Evolutionary conservation across 2,329 filamentous ascomycete genomes (phyloP), one percentile per base, ranked within the genome.

Genomic region (Neofusicoccum sp.): DNA sequence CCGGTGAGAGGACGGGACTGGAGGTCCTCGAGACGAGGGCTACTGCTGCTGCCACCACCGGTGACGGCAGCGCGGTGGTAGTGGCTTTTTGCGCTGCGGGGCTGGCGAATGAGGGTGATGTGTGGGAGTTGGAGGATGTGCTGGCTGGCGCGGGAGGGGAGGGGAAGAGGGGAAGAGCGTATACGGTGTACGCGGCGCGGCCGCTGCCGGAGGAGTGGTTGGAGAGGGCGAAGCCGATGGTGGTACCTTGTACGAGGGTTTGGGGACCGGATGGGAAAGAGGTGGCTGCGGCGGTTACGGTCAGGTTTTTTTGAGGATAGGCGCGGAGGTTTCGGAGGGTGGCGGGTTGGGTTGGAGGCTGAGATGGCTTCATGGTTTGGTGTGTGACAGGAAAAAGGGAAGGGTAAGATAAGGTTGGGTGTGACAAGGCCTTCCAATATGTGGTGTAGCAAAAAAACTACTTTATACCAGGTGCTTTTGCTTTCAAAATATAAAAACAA

Each of bases 11-110:
- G 31, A 56, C 43, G 16, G 52, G 39, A 5, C 52, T 37, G 66
- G 14, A 66, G 68, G 62, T 66, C 62, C 39, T 70, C 69, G 28
- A 70, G 28, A 49, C 56, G 34, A 58, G 11, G 31, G 22, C 14
- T 9, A 43, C 49, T 3, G 41, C 7, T 1, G 49, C 37, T 4
- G 33, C 34, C 4, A 28, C 34, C 4, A 28, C 5, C 8, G 2
- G 45, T 29, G 22, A 48, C 14, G 45, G 33, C n/a, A 33, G 48
- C 65, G 22, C 29, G 34, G 22, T 22, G 22, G 22, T 22, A 29
- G 5, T 44, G 29, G 16, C 31, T 11, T 47, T 64, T 16, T 60
- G 34, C 28, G 37, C 56, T 14, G 47, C 36, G 28, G 48, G 48
- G 11, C n/a, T 59, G 14, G 22, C 39, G 28, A 11, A 44, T n/a